Evolutionary conservation across 2,329 filamentous ascomycete genomes (phyloP).

Genomic region (Cercospora nicotianae): DNA sequence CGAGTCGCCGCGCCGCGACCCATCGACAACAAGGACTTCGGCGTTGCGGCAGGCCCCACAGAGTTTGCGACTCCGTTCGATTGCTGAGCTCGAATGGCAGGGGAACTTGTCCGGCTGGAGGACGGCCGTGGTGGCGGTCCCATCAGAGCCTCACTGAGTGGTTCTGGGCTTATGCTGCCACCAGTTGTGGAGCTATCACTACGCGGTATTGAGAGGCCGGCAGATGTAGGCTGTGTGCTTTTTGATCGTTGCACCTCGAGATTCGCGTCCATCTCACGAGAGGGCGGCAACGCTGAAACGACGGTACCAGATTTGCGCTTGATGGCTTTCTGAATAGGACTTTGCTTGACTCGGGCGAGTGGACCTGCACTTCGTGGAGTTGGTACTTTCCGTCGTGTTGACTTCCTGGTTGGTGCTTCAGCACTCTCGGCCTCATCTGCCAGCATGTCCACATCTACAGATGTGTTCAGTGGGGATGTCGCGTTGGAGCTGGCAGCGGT

Average conservation of each 20-base stretch:
- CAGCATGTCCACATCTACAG: slow-evolving; percentile 46
- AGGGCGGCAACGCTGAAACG: slow-evolving; percentile 46
- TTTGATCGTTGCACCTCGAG: slow-evolving; percentile 40
- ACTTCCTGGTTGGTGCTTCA: slow-evolving; percentile 47
- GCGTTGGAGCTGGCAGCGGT: slow-evolving; percentile 54
- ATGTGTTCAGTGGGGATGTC: slow-evolving; percentile 48
- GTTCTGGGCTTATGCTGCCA: slow-evolving; percentile 54
- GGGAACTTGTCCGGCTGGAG: slow-evolving; percentile 63
- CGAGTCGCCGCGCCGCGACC: slow-evolving; percentile 7
- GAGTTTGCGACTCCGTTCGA: slow-evolving; percentile 15
- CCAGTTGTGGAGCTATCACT: slow-evolving; percentile 47
- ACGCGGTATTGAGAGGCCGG: slow-evolving; percentile 26
- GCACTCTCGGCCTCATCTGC: slow-evolving; percentile 37
- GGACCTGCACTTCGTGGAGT: slow-evolving; percentile 51
- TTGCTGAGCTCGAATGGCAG: slow-evolving; percentile 62
- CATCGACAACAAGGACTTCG: slow-evolving; percentile 38
- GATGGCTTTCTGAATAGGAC: slow-evolving; percentile 69
- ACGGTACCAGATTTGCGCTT: slow-evolving; percentile 49
- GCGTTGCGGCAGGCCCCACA: slow-evolving; percentile 34
- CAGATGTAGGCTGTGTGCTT: slow-evolving; percentile 31
- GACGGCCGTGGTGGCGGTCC: slow-evolving; percentile 62
- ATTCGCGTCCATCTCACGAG: slow-evolving; percentile 48
- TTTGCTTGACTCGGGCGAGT: slow-evolving; percentile 60
- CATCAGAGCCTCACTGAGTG: slow-evolving; percentile 50
- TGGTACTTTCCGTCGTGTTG: slow-evolving; percentile 49